Percentiles rank a stretch among this genome's conserved stretches.
These are phyloP conservation scores for Malassezia psittaci DNA, from an alignment of 1,284 basidiomycete genomes.

Conservation along the genomic window DNA sequence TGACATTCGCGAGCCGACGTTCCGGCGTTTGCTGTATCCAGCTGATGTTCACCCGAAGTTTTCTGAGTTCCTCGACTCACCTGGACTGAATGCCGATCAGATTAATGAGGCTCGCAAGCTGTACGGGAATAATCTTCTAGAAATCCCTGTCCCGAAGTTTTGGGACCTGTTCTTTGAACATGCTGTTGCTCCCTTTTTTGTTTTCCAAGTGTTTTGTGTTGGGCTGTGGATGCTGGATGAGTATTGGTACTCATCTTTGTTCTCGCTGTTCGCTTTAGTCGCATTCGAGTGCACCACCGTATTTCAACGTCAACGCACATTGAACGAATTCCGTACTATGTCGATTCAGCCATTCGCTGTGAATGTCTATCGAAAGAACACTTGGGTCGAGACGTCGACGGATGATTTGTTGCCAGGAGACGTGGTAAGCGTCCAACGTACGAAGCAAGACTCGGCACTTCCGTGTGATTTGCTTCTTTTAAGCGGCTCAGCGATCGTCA, in stretches of 20 bases:
- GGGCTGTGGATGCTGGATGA: conserved; percentile 48
- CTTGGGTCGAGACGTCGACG: conserved; percentile 37
- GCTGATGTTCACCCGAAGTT: conserved; percentile 66
- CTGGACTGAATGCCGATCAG: conserved; percentile 48
- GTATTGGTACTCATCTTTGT: conserved; percentile 47
- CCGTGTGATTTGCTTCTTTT: conserved; percentile 41
- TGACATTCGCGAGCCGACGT: conserved; percentile 55
- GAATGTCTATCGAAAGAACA: conserved; percentile 35
- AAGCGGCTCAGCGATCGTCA: conserved; percentile 40
- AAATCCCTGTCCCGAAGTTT: conserved; percentile 44
- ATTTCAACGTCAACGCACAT: conserved; percentile 41
- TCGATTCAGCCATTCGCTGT: conserved; percentile 45
- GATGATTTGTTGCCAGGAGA: conserved; percentile 43
- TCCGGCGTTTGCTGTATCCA: conserved; percentile 79
- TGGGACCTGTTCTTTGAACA: conserved; percentile 45
- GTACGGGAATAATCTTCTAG: conserved; percentile 41
- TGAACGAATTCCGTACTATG: conserved; percentile 48
- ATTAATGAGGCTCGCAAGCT: conserved; percentile 35
- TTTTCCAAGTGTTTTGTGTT: conserved; percentile 47
- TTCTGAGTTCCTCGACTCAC: conserved; percentile 58
- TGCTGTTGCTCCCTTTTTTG: conserved; percentile 47
- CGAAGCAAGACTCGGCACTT: conserved; percentile 44
- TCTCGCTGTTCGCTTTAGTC: conserved; percentile 46
- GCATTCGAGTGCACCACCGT: conserved; percentile 47
- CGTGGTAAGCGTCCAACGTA: conserved; percentile 42